Base-by-base conservation (phyloP, 768 basidiomycete species). In the Tubosaeta brunneosetosa region DNA sequence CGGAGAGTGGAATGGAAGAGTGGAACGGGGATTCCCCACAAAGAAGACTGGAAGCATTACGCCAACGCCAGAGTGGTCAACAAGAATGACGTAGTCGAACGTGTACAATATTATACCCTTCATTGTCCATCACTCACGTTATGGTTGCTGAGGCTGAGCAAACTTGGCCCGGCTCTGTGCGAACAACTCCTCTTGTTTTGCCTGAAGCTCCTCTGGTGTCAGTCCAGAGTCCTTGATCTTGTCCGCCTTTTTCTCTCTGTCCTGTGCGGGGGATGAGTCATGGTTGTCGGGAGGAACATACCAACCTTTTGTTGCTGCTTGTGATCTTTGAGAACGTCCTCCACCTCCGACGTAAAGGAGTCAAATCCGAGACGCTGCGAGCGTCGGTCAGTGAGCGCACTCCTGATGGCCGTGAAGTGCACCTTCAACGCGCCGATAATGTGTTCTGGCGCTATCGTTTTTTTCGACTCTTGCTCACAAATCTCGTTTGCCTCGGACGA, bases 391-490 rank as follows among this genome's bases (percentile, higher is more conserved):
- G 13, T 49, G 26, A 52, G 31, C 33, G 27, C 29, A 40, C 16
- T 22, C 19, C 2, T 31, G 29, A 29, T 44, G 29, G 19, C 27
- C 10, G 1, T 38, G 31, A 19, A 25, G 70, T 77, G 47, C 51
- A 90, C 94, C 75, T 92, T 92, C 51, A 99, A 76, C 6, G 97
- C 97, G 22, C 80, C 75, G 29, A 97, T 87, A 41, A 98, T 94
- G 66, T 99, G 97, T 62, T 99, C 97, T 1, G 97, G 97, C 5
- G 93, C 89, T 61, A 99, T 98, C 1, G 97, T 99, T 76, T 99
- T 99, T 77, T 97, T 97, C 25, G 92, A 91, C 66, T 95, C 94
- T 67, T 92, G 87, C 66, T 98, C 97, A 65, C 97, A 99, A 55
- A 97, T 91, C 59, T 97, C 92, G 68, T 98, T 98, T 48, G 97